A percentile compares a stretch with the other conserved stretches of the same genome.
phyloP scores from a whole-genome alignment of 345 rosid genomes.

The Erucastrum elatum region DNA sequence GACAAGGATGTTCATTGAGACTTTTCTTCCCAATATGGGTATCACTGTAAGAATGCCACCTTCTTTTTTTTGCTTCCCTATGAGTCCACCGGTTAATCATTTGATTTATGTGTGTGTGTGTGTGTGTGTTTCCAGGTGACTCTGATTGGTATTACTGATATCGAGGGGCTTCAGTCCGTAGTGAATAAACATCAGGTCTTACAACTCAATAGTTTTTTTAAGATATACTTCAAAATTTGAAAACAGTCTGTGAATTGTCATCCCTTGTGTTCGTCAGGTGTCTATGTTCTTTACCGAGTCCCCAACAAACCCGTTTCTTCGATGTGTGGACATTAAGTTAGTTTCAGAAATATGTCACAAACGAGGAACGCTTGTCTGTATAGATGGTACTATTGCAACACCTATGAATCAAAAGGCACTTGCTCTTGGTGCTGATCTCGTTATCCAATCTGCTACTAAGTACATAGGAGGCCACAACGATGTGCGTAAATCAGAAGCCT shows the following conservation, averaged over 20 bases:
- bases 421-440: constrained; percentile 7
- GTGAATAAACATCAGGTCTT: constrained; percentile 33
- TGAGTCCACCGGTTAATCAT: not conserved
- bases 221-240: too few relatives aligned
- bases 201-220: too few relatives aligned
- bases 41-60: constrained; percentile 46
- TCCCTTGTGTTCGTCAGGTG: constrained; percentile 50
- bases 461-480: constrained; percentile 92
- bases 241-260: not conserved
- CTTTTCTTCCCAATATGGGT: constrained; percentile 78
- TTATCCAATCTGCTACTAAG: constrained; percentile 78
- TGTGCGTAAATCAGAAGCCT: constrained; percentile 35
- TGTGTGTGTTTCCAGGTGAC: constrained; percentile 55
- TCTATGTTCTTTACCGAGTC: constrained; percentile 86
- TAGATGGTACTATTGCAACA: constrained; percentile 66
- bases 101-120: not conserved
- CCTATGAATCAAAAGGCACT: not conserved
- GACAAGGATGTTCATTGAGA: constrained; percentile 85
- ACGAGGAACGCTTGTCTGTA: constrained; percentile 82
- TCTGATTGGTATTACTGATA: constrained; percentile 75
- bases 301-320: constrained; percentile 84
- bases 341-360: constrained; percentile 79
- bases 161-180: constrained; percentile 48
- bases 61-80: not conserved
- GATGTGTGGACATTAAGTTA: constrained; percentile 80